These are phyloP conservation scores for Ramichloridium luteum DNA, from an alignment of 2,329 filamentous ascomycete genomes.

Conservation along the genomic window DNA sequence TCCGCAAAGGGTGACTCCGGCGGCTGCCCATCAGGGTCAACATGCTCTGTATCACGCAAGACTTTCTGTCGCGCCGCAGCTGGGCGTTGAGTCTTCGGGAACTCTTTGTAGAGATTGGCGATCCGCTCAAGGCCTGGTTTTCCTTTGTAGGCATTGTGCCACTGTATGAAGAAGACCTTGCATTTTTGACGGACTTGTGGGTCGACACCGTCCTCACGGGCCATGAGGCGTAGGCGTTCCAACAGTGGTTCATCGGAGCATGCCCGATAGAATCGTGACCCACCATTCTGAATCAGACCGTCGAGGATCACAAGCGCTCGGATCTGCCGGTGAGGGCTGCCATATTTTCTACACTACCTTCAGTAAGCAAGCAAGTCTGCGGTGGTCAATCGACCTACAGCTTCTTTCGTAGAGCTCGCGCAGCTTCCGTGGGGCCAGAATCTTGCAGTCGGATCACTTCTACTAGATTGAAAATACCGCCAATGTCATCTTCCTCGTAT, in stretches of 20 bases:
- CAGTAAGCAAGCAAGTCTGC: neutral
- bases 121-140: slow-evolving; percentile 70
- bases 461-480: slow-evolving; percentile 84
- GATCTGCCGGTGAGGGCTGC: slow-evolving; percentile 82
- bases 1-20: slow-evolving; percentile 14
- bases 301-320: slow-evolving; percentile 81
- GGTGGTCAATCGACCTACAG: slow-evolving; percentile 41
- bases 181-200: slow-evolving; percentile 79
- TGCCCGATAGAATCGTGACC: slow-evolving; percentile 68
- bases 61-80: slow-evolving; percentile 64
- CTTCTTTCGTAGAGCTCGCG: slow-evolving; percentile 89
- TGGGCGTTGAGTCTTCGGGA: slow-evolving; percentile 56
- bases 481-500: slow-evolving; percentile 81
- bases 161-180: slow-evolving; percentile 71
- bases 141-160: slow-evolving; percentile 70
- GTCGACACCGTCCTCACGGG: slow-evolving; percentile 74
- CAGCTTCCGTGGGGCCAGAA: slow-evolving; percentile 77
- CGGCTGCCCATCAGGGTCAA: slow-evolving; percentile 42
- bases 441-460: slow-evolving; percentile 85
- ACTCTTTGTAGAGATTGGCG: slow-evolving; percentile 61
- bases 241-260: slow-evolving; percentile 87
- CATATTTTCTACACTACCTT: slow-evolving; percentile 60
- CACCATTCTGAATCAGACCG: slow-evolving; percentile 88
- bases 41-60: slow-evolving; percentile 63
- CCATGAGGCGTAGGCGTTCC: slow-evolving; percentile 78